A percentile compares a stretch with the other conserved stretches of the same genome.
phyloP scores from a whole-genome alignment of 225 moss, liverwort and hornwort species.

The Sphagnum tenellum region DNA sequence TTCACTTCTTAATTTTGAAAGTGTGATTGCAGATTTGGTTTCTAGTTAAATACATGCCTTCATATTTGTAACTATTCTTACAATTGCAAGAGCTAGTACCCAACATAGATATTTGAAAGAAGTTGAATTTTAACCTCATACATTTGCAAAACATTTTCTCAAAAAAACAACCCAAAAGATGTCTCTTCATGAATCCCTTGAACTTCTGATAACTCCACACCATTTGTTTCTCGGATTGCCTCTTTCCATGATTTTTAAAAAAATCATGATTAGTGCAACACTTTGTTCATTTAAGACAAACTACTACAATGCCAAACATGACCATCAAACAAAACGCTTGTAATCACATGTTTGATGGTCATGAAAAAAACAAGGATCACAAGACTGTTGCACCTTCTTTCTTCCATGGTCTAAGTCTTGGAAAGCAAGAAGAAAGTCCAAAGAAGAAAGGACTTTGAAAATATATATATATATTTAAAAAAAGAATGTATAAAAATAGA shows the following conservation, averaged over 20 bases:
- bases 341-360: neutral
- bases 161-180: neutral
- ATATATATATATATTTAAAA: no score
- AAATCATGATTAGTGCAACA: neutral
- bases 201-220: neutral
- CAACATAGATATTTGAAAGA: neutral
- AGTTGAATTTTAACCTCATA: slow-evolving; percentile 1
- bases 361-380: neutral
- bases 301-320: no score
- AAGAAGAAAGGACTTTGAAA: no score
- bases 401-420: neutral
- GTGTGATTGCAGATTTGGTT: neutral
- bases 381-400: neutral
- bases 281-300: neutral
- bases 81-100: neutral
- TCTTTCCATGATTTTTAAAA: neutral
- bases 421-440: no score
- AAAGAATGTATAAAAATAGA: neutral
- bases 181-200: neutral
- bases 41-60: neutral
- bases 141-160: neutral
- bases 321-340: neutral
- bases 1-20: neutral
- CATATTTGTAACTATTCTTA: slow-evolving; percentile 1
- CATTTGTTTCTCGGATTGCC: neutral